These are phyloP conservation scores for Gossypium mustelinum DNA, from an alignment of 345 rosid genomes.

Conservation along the genomic window DNA sequence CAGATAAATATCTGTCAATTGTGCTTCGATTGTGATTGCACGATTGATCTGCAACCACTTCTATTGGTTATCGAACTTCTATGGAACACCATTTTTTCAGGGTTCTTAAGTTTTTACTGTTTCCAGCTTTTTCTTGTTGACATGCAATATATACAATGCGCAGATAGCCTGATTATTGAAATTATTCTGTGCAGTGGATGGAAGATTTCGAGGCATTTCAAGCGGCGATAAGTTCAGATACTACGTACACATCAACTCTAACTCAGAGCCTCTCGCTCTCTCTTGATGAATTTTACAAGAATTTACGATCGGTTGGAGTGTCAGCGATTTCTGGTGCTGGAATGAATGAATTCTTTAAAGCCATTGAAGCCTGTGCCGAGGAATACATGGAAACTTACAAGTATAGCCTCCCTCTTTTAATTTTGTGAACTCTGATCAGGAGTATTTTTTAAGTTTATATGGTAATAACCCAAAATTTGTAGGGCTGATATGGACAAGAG, in stretches of 20 bases:
- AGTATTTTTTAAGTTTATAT: background rate
- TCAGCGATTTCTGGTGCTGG: slow-evolving; percentile 84
- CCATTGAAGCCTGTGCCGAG: slow-evolving; percentile 63
- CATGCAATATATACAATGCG: background rate
- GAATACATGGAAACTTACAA: slow-evolving; percentile 74
- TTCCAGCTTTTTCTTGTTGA: background rate
- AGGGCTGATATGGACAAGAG: slow-evolving; percentile 82
- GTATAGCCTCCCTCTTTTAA: slow-evolving; percentile 32
- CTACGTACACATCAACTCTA: slow-evolving; percentile 55
- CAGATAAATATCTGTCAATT: slow-evolving; percentile 1
- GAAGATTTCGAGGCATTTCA: slow-evolving; percentile 76
- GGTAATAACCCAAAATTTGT: background rate
- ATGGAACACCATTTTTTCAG: background rate
- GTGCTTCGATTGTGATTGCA: background rate
- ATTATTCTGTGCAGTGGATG: slow-evolving; percentile 59
- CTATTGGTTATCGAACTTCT: too few species aligned
- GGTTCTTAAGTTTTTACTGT: background rate
- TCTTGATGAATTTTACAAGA: slow-evolving; percentile 65
- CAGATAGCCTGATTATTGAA: background rate
- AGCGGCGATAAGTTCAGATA: slow-evolving; percentile 56
- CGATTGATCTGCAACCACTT: too few species aligned
- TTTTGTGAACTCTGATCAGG: background rate
- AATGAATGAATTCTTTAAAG: slow-evolving; percentile 64
- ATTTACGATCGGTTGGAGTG: slow-evolving; percentile 68
- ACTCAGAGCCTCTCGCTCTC: slow-evolving; percentile 65